Conservation (phyloP, 345 rosid genomes). For the Moricandia moricandioides region DNA sequence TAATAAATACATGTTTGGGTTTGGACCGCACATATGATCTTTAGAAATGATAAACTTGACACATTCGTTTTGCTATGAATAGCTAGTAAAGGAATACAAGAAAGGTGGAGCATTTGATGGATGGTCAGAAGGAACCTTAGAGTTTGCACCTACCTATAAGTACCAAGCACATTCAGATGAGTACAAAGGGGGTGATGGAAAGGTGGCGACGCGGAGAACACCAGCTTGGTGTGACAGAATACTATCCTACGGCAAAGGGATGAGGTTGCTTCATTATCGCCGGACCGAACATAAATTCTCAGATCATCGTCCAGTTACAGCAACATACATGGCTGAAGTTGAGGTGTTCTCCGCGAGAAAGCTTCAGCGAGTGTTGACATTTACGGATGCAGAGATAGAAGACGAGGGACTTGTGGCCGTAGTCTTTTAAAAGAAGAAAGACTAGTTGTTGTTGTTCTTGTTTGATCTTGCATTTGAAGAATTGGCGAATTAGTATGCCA, state of each 20-base stretch:
- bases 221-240: slow-evolving; percentile 99
- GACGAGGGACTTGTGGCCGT: slow-evolving; percentile 42
- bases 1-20: slow-evolving; percentile 9
- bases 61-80: background rate
- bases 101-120: slow-evolving; percentile 88
- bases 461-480: slow-evolving; percentile 32
- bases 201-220: slow-evolving; percentile 54
- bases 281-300: slow-evolving; percentile 71
- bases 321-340: slow-evolving; percentile 73
- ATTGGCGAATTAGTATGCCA: slow-evolving; percentile 1
- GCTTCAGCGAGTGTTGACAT: slow-evolving; percentile 82
- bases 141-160: slow-evolving; percentile 88
- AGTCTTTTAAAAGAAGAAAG: background rate
- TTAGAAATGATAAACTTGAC: too few relatives aligned
- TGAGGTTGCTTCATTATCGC: slow-evolving; percentile 65
- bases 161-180: slow-evolving; percentile 76
- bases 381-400: slow-evolving; percentile 85
- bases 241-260: slow-evolving; percentile 74
- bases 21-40: too few relatives aligned
- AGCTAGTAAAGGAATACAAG: slow-evolving; percentile 69
- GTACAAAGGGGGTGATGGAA: slow-evolving; percentile 68
- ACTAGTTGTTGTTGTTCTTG: too few relatives aligned
- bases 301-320: slow-evolving; percentile 96
- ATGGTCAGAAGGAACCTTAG: slow-evolving; percentile 81
- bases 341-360: slow-evolving; percentile 75